Conservation (phyloP, 2,329 filamentous ascomycete genomes). For the Clathrospora elynae region DNA sequence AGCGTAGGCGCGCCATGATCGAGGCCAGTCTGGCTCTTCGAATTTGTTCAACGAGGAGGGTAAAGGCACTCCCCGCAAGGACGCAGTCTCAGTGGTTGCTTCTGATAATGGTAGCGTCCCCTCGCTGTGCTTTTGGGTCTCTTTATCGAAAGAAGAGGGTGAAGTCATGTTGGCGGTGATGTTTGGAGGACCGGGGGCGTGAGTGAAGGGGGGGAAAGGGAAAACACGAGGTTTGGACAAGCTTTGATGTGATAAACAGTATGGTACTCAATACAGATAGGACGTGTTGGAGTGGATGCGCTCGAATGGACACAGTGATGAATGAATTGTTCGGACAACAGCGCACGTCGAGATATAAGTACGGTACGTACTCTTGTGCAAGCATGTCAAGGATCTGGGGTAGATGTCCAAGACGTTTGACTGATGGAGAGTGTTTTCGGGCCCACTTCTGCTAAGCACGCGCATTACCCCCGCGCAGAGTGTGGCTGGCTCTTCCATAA, state of each 20-base stretch:
- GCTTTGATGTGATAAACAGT: slow-evolving; percentile 11
- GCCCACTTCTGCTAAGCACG: slow-evolving; percentile 37
- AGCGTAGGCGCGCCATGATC: slow-evolving; percentile 52
- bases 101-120: slow-evolving; percentile 33
- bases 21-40: slow-evolving; percentile 52
- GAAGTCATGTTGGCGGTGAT: slow-evolving; percentile 21
- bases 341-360: slow-evolving; percentile 27
- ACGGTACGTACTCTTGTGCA: slow-evolving; percentile 21
- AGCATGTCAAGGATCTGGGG: slow-evolving; percentile 23
- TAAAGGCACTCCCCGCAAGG: slow-evolving; percentile 27
- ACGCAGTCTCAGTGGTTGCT: slow-evolving; percentile 28
- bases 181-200: slow-evolving; percentile 9
- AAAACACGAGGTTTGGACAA: slow-evolving; percentile 11
- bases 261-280: slow-evolving; percentile 26
- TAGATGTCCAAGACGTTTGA: slow-evolving; percentile 20
- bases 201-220: slow-evolving; percentile 13
- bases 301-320: slow-evolving; percentile 21
- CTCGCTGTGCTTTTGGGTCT: slow-evolving; percentile 26
- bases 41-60: slow-evolving; percentile 19
- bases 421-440: slow-evolving; percentile 24
- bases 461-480: slow-evolving; percentile 29
- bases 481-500: slow-evolving; percentile 35
- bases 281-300: slow-evolving; percentile 24
- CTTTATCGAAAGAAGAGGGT: slow-evolving; percentile 21
- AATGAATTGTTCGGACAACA: slow-evolving; percentile 10